Base-by-base conservation (phyloP, 129 eudicot species). In the Pittosporum tobira region DNA sequence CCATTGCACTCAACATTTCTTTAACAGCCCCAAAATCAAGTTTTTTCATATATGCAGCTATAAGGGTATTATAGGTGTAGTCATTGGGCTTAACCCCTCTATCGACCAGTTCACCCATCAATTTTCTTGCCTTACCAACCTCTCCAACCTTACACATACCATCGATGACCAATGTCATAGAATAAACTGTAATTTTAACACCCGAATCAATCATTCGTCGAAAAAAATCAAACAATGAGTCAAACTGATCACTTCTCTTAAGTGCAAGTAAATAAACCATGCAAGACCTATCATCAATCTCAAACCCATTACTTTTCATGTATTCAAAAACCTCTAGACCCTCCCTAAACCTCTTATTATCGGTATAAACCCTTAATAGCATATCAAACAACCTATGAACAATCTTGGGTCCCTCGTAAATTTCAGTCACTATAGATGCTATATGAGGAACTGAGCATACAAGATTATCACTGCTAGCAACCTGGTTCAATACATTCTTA, bases 321-420 rank as follows among this genome's bases (percentile, higher is more conserved):
- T 74, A 65, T 43, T 87, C 82, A 57, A 86, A 91, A 61, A 83
- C 74, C 74, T 78, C 81, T 24, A 79, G 51, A 54, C 81, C 84
- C 64, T 80, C 79, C 48, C 57, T 51, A 60, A 80, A 87, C 76
- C 62, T 76, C 63, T 53, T 62, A 66, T 74, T 79, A 24, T 87
- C 88, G 16, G 90, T 83, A 54, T 86, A 85, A 73, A 83, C 88
- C 78, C 96, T 79, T 24, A 91, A 87, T 68, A 91, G 26, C 80
- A 86, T 76, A 77, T 83, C 96, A 63, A 73, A 83, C 57, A 86
- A 28, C 74, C 83, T 83, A 24, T 51, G 71, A n/a, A 57, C 57
- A 54, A 67, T 64, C 49, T 57, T 46, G 27, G 64, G 63, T 23
- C 70, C 75, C 16, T 44, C 46, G 46, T 64, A 64, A 38, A 36